Evolutionary conservation across 2,329 filamentous ascomycete species (phyloP).

Genomic region (Ambrosiella cleistominuta): DNA sequence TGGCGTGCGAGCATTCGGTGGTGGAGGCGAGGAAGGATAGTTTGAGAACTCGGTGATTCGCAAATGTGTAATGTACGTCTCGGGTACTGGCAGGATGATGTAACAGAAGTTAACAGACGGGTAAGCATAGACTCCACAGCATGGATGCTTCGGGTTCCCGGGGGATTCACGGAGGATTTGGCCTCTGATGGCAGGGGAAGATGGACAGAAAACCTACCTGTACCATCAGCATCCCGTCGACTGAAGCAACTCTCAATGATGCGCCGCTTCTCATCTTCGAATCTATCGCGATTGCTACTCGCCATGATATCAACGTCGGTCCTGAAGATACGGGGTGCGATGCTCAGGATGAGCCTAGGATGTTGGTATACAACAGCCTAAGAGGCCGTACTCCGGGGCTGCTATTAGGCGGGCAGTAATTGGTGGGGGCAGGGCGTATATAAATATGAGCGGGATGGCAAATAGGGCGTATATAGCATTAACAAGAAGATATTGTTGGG

Average conservation of each 20-base stretch:
- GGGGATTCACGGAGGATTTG: neutral
- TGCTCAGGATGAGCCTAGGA: neutral
- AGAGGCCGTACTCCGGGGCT: no score
- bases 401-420: no score
- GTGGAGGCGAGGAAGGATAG: slow-evolving; percentile 69
- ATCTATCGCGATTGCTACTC: slow-evolving; percentile 42
- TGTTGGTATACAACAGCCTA: neutral
- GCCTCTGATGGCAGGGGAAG: neutral
- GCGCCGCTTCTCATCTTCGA: slow-evolving; percentile 90
- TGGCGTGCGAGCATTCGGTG: slow-evolving; percentile 51
- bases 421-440: no score
- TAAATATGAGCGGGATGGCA: no score
- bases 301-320: neutral
- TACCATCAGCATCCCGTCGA: slow-evolving; percentile 75
- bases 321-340: neutral
- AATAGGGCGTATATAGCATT: no score
- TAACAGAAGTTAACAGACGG: no score
- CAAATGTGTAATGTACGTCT: slow-evolving; percentile 97
- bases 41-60: slow-evolving; percentile 72
- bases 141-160: no score
- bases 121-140: no score
- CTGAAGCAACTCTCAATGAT: slow-evolving; percentile 90
- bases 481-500: no score
- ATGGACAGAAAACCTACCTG: slow-evolving; percentile 40
- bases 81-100: slow-evolving; percentile 37